Percentiles rank a stretch among this genome's conserved stretches.
Evolutionary conservation across 768 basidiomycete genomes (phyloP).

Genomic region (Auricularia cornea): DNA sequence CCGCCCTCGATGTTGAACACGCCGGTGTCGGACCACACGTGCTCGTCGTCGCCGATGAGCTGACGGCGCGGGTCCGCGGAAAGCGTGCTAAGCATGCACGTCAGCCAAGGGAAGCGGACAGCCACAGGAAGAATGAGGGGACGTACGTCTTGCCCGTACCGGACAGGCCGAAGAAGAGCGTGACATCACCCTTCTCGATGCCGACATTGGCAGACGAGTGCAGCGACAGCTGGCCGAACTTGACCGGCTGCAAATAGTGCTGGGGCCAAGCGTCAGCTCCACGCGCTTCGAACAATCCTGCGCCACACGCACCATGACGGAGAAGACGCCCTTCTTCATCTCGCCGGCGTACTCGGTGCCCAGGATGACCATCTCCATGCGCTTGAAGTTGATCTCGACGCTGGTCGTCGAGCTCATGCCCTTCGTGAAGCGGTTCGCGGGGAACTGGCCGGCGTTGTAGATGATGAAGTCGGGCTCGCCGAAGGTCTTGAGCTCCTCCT

Average conservation of each 20-base stretch:
- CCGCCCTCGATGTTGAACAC: slow-evolving; percentile 99
- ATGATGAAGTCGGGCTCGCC: slow-evolving; percentile 99
- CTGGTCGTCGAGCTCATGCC: slow-evolving; percentile 99
- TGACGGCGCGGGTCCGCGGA: slow-evolving; percentile 91
- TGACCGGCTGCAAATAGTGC: slow-evolving; percentile 98
- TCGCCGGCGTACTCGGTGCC: slow-evolving; percentile 97
- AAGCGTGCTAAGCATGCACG: slow-evolving; percentile 46
- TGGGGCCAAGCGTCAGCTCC: slow-evolving; percentile 15
- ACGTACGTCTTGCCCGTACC: slow-evolving; percentile 89
- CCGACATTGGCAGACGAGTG: slow-evolving; percentile 98
- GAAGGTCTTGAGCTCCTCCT: slow-evolving; percentile 86
- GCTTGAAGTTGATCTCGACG: slow-evolving; percentile 99
- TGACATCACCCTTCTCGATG: slow-evolving; percentile 80
- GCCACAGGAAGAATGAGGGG: too few relatives aligned
- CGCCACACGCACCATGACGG: slow-evolving; percentile 69
- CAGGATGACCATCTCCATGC: slow-evolving; percentile 99
- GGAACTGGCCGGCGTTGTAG: slow-evolving; percentile 99
- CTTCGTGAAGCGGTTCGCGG: slow-evolving; percentile 98
- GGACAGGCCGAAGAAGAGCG: slow-evolving; percentile 97
- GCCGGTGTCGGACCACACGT: slow-evolving; percentile 99
- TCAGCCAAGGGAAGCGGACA: background rate
- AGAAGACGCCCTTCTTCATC: slow-evolving; percentile 99
- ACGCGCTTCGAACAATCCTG: background rate
- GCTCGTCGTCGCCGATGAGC: slow-evolving; percentile 98
- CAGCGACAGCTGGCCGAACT: slow-evolving; percentile 93